Conservation (phyloP, 2,329 filamentous ascomycete genomes). For the Claviceps paspali region DNA sequence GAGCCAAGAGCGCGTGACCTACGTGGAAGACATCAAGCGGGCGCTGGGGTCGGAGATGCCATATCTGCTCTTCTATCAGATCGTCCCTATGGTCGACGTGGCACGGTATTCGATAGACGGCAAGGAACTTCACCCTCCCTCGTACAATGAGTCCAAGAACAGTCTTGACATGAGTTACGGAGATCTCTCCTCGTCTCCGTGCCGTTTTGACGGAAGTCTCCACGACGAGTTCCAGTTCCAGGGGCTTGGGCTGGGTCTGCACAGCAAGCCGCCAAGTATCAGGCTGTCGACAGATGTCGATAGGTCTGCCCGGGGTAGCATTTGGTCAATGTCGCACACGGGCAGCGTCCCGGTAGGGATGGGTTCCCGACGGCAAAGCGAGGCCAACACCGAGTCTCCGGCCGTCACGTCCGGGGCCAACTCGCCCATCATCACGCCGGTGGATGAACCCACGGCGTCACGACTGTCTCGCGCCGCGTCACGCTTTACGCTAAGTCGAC, state of each 20-base stretch:
- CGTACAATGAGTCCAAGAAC: slow-evolving; percentile 38
- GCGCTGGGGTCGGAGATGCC: slow-evolving; percentile 77
- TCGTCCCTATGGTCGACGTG: slow-evolving; percentile 70
- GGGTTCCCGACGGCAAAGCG: slow-evolving; percentile 34
- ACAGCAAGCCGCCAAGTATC: slow-evolving; percentile 31
- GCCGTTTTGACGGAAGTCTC: slow-evolving; percentile 3
- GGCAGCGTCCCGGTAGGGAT: slow-evolving; percentile 16
- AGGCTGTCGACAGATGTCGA: slow-evolving; percentile 42
- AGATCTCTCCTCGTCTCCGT: slow-evolving; percentile 6
- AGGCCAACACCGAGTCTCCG: slow-evolving; percentile 32
- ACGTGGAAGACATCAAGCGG: slow-evolving; percentile 62
- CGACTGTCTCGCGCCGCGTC: slow-evolving; percentile 43
- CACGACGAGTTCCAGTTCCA: slow-evolving; percentile 13
- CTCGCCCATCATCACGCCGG: slow-evolving; percentile 26
- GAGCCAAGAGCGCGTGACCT: slow-evolving; percentile 50
- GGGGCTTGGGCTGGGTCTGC: slow-evolving; percentile 8
- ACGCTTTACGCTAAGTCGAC: slow-evolving; percentile 31
- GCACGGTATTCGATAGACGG: slow-evolving; percentile 31
- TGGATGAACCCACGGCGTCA: slow-evolving; percentile 38
- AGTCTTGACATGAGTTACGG: slow-evolving; percentile 21
- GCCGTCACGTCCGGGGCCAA: slow-evolving; percentile 20
- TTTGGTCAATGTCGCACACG: slow-evolving; percentile 24
- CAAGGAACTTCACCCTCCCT: slow-evolving; percentile 37
- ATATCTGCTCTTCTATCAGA: slow-evolving; percentile 90
- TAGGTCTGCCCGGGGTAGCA: slow-evolving; percentile 29